Evolutionary conservation across 2,329 filamentous ascomycete genomes (phyloP).

Genomic region (Trichophyton benhamiae): DNA sequence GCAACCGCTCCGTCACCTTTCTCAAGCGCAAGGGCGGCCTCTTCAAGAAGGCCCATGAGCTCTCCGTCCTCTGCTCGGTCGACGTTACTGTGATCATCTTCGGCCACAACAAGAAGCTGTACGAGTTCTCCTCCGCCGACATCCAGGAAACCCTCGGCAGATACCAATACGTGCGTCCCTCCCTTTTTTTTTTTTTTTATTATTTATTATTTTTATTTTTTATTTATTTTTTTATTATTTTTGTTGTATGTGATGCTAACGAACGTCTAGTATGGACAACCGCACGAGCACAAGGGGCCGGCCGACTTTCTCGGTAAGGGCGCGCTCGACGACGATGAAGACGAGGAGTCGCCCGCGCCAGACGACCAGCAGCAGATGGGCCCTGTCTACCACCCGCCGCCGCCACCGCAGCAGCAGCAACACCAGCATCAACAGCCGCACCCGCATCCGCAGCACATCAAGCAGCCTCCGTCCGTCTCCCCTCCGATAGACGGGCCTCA

Average conservation of each 20-base stretch:
- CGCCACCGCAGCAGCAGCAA: constrained; percentile 28
- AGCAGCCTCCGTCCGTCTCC: constrained; percentile 71
- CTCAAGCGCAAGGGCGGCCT: constrained; percentile 96
- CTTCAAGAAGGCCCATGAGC: constrained; percentile 98
- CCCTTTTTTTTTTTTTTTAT: neutral
- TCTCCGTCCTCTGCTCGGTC: constrained; percentile 94
- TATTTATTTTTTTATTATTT: no score
- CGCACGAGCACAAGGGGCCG: constrained; percentile 93
- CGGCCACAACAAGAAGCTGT: constrained; percentile 96
- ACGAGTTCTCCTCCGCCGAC: constrained; percentile 90
- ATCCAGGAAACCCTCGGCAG: constrained; percentile 81
- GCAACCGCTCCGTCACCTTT: constrained; percentile 94
- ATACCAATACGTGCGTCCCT: constrained; percentile 71
- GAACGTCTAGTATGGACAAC: constrained; percentile 60
- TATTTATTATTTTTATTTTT: neutral
- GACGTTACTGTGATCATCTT: constrained; percentile 99
- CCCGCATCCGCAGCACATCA: constrained; percentile 42
- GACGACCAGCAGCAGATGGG: constrained; percentile 40
- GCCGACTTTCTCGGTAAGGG: constrained; percentile 75
- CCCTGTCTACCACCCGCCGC: constrained; percentile 32
- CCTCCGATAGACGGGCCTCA: constrained; percentile 62
- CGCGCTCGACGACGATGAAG: constrained; percentile 69
- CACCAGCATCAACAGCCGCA: constrained; percentile 28
- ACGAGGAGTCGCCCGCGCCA: constrained; percentile 61
- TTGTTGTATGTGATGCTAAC: neutral